Percentiles rank a stretch among this genome's conserved stretches.
These are phyloP conservation scores for Talaromyces atroroseus DNA, from an alignment of 2,329 filamentous ascomycete genomes.

Conservation along the genomic window DNA sequence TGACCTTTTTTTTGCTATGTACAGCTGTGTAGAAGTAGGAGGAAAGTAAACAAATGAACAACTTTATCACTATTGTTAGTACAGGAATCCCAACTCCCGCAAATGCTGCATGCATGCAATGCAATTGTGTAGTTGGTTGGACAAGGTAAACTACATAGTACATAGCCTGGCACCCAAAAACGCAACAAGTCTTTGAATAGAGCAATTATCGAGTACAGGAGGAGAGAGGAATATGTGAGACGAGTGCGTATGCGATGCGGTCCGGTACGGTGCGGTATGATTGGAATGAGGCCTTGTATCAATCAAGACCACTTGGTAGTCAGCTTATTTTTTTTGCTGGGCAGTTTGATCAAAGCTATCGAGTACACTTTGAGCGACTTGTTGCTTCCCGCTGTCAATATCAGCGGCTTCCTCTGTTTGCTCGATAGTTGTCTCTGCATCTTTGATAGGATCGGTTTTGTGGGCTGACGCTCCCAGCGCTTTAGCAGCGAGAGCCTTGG, in stretches of 20 bases:
- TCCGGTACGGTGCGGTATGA: background rate
- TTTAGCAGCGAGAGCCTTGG: constrained; percentile 52
- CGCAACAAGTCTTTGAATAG: background rate
- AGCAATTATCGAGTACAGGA: background rate
- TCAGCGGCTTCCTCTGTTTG: constrained; percentile 30
- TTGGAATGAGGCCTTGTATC: background rate
- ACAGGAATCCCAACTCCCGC: constrained; percentile 10
- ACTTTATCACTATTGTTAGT: constrained; percentile 1
- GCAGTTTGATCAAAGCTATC: constrained; percentile 44
- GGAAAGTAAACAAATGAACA: background rate
- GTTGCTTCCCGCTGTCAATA: constrained; percentile 20
- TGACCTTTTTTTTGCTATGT: background rate
- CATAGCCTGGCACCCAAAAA: background rate
- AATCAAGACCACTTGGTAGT: background rate
- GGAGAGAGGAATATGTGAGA: background rate
- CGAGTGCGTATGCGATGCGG: background rate
- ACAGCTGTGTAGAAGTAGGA: background rate
- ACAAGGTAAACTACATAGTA: background rate
- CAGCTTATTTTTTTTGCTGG: constrained; percentile 26
- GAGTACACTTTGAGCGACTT: constrained; percentile 46
- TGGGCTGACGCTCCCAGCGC: constrained; percentile 22
- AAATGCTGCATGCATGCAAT: constrained; percentile 4
- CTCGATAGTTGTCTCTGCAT: constrained; percentile 14
- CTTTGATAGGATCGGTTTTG: constrained; percentile 7
- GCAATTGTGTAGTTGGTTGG: background rate